Conservation (phyloP, 345 rosid genomes). For the Eucalyptus tenuipes region DNA sequence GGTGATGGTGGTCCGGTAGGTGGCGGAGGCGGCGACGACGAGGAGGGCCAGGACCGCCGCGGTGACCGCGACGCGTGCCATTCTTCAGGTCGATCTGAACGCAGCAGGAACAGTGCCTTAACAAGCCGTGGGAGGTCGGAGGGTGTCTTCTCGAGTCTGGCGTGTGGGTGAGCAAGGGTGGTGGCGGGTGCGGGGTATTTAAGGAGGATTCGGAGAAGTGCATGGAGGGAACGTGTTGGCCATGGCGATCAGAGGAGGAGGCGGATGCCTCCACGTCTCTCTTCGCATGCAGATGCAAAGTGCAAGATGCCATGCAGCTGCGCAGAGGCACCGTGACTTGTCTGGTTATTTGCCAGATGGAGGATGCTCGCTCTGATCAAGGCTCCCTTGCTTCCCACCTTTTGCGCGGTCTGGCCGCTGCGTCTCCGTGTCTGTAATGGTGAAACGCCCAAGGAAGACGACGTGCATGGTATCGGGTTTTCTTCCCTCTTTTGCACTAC, state of each 20-base stretch:
- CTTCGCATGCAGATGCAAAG: background rate
- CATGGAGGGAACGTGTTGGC: slow-evolving; percentile 13
- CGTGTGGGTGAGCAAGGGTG: background rate
- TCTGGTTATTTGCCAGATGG: background rate
- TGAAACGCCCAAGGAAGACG: background rate
- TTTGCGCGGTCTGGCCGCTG: background rate
- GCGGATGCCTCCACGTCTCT: background rate
- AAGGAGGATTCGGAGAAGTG: background rate
- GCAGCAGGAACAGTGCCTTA: background rate
- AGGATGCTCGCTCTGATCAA: background rate
- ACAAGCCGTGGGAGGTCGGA: background rate
- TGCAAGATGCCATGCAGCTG: background rate
- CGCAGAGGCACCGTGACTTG: background rate
- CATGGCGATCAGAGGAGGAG: background rate
- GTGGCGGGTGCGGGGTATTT: background rate
- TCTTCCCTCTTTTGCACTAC: no score
- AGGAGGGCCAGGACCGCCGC: slow-evolving; percentile 1
- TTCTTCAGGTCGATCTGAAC: background rate
- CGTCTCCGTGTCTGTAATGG: background rate
- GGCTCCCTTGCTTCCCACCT: background rate
- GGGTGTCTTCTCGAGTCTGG: background rate
- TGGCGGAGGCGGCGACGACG: slow-evolving; percentile 2
- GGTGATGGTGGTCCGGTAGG: slow-evolving; percentile 16
- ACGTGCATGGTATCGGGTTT: background rate
- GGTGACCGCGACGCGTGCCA: slow-evolving; percentile 4